A percentile compares a stretch with the other conserved stretches of the same genome.
Evolutionary conservation across 139 green algal genomes (phyloP).

Genomic region (Spirogloea muscicola): DNA sequence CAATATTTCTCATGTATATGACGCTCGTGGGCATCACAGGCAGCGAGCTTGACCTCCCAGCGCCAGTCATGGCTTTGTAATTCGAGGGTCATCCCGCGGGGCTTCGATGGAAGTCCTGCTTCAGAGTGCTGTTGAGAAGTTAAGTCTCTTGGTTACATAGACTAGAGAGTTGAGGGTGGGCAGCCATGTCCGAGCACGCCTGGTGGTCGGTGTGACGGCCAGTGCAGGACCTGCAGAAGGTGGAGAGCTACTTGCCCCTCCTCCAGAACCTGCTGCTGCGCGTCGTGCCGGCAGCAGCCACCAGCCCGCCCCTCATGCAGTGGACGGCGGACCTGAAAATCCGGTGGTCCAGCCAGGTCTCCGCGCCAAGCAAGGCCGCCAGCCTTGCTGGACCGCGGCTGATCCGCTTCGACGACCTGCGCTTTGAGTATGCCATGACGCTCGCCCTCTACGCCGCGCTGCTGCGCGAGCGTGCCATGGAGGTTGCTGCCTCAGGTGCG

Average conservation of each 20-base stretch:
- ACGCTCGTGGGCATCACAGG: too few relatives aligned
- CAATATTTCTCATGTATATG: too few relatives aligned
- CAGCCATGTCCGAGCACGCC: not conserved
- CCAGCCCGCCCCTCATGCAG: not conserved
- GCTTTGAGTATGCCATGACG: constrained; percentile 22
- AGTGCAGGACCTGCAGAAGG: constrained; percentile 30
- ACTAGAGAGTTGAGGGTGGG: not conserved
- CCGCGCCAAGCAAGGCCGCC: too few relatives aligned
- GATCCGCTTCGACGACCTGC: constrained; percentile 20
- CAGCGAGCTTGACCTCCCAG: too few relatives aligned
- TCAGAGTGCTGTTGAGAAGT: too few relatives aligned
- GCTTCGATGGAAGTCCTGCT: too few relatives aligned
- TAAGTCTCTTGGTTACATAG: too few relatives aligned
- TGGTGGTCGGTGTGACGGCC: not conserved
- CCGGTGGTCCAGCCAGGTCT: constrained; percentile 25
- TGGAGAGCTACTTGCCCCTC: constrained; percentile 19
- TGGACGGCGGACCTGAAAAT: constrained; percentile 22
- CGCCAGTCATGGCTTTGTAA: too few relatives aligned
- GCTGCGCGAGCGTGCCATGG: constrained; percentile 25
- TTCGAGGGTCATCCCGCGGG: too few relatives aligned
- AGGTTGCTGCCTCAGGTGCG: constrained; percentile 8
- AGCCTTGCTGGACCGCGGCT: too few relatives aligned
- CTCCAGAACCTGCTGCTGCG: constrained; percentile 15
- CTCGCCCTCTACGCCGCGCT: constrained; percentile 20
- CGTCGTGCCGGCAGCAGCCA: constrained; percentile 1